A percentile compares a stretch with the other conserved stretches of the same genome.
These are phyloP conservation scores for Dalbergia cultrata DNA, from an alignment of 306 rosid genomes.

Conservation along the genomic window DNA sequence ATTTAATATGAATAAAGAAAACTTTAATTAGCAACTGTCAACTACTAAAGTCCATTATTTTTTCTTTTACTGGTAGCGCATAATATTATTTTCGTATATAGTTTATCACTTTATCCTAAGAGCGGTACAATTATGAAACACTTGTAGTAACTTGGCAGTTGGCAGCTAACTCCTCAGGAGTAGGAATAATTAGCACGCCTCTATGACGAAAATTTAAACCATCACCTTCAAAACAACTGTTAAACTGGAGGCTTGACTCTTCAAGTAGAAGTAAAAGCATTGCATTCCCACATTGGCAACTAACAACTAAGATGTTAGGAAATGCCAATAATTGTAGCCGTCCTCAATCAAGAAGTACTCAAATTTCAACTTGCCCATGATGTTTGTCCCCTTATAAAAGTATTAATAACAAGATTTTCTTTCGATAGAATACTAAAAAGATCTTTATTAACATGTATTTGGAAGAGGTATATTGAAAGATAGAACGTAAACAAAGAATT, in stretches of 20 bases:
- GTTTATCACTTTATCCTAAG: background rate
- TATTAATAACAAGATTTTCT: too few species aligned
- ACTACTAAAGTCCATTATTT: too few species aligned
- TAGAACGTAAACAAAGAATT: too few species aligned
- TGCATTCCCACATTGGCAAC: conserved; percentile 2
- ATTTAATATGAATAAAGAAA: too few species aligned
- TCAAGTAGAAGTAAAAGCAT: conserved; percentile 1
- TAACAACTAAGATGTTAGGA: background rate
- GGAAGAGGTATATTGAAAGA: too few species aligned
- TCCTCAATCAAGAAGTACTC: background rate
- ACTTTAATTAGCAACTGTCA: too few species aligned
- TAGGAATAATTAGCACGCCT: background rate
- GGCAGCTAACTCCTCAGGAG: background rate
- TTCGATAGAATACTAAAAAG: too few species aligned
- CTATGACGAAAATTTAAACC: background rate
- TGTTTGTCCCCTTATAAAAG: background rate
- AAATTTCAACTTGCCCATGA: background rate
- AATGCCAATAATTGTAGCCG: conserved; percentile 26
- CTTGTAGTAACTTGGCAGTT: too few species aligned
- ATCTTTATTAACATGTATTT: too few species aligned
- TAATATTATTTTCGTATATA: background rate
- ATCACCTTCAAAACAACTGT: background rate
- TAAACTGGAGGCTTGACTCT: conserved; percentile 37
- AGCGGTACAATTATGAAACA: too few species aligned
- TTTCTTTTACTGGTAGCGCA: background rate